These are phyloP conservation scores for Solanum etuberosum DNA, from an alignment of 257 asterid species.

Conservation along the genomic window DNA sequence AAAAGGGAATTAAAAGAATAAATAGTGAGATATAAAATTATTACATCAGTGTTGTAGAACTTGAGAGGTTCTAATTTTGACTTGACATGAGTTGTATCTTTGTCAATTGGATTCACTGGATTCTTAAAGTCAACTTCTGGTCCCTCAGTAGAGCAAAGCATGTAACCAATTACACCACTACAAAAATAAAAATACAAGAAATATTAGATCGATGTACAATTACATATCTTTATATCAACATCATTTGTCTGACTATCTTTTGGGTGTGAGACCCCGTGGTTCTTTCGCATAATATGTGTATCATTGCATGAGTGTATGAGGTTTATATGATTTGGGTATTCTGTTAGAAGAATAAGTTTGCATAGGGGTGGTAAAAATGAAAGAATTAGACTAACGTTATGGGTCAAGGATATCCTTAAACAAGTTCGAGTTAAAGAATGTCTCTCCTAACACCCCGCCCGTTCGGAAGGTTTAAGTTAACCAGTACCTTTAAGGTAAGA, in stretches of 20 bases:
- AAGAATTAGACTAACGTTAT: too few species aligned
- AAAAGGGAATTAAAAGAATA: background rate
- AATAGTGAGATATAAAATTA: background rate
- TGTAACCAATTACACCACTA: conserved; percentile 28
- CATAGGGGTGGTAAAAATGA: too few species aligned
- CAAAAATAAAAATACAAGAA: background rate
- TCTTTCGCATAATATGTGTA: too few species aligned
- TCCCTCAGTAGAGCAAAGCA: conserved; percentile 28
- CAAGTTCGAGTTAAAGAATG: too few species aligned
- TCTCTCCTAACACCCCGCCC: too few species aligned
- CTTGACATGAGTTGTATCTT: conserved; percentile 1
- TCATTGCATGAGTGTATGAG: too few species aligned
- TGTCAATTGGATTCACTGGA: conserved; percentile 21
- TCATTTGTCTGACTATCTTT: background rate
- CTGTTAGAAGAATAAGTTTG: too few species aligned
- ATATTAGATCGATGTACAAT: background rate
- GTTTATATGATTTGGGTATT: too few species aligned
- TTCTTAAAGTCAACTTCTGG: conserved; percentile 20
- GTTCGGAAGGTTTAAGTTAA: too few species aligned
- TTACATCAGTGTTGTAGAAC: conserved; percentile 24
- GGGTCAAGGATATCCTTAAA: too few species aligned
- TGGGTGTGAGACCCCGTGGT: too few species aligned
- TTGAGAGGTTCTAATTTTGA: conserved; percentile 9
- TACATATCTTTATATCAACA: background rate
- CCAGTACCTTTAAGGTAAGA: too few species aligned